Conservation (phyloP, 2,329 filamentous ascomycete genomes). For the Fusarium penzigii region DNA sequence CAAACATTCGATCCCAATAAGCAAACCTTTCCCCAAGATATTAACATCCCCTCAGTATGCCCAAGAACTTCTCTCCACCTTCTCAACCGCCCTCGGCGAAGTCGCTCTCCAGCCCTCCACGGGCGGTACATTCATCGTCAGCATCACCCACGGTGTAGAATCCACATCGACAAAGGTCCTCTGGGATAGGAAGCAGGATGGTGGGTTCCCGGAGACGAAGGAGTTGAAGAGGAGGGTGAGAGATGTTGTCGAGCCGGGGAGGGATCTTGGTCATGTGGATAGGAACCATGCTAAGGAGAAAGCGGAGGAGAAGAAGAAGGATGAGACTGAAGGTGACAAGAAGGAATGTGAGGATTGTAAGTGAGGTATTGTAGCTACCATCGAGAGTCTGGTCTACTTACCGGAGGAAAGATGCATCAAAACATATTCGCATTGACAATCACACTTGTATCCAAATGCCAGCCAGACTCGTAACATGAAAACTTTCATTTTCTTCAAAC, state of each 20-base stretch:
- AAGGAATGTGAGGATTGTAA: constrained; percentile 32
- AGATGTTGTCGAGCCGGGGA: constrained; percentile 76
- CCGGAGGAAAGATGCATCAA: too few species aligned
- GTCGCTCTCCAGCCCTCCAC: constrained; percentile 83
- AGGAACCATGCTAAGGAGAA: constrained; percentile 40
- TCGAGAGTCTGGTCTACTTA: too few species aligned
- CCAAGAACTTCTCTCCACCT: constrained; percentile 94
- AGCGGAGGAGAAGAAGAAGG: constrained; percentile 10
- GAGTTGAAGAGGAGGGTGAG: constrained; percentile 82
- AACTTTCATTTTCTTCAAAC: too few species aligned
- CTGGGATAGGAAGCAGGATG: constrained; percentile 86
- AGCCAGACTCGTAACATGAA: too few species aligned
- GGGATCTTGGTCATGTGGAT: constrained; percentile 82
- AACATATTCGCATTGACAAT: too few species aligned
- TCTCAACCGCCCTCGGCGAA: constrained; percentile 80
- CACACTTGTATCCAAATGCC: too few species aligned
- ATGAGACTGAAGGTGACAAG: constrained; percentile 6
- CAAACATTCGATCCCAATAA: too few species aligned
- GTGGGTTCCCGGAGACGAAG: constrained; percentile 93
- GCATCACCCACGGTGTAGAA: constrained; percentile 47
- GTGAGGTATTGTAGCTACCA: constrained; percentile 4
- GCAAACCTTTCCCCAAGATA: background rate
- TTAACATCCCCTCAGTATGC: constrained; percentile 63
- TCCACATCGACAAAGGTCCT: constrained; percentile 52
- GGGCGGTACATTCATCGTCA: constrained; percentile 79